Evolutionary conservation across 495 filamentous ascomycete genomes (phyloP).

Genomic region (Podospora australis): DNA sequence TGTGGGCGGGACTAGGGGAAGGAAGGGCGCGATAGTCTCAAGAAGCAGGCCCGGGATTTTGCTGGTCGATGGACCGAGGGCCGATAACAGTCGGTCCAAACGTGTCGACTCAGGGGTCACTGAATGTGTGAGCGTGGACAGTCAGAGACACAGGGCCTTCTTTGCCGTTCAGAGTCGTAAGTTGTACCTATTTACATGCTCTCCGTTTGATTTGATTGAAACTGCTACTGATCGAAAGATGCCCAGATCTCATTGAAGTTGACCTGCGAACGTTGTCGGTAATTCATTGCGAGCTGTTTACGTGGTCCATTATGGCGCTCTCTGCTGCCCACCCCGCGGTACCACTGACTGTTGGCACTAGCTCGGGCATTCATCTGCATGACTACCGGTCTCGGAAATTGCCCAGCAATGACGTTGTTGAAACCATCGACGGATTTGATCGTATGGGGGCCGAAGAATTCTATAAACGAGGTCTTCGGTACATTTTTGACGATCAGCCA

Average conservation of each 20-base stretch:
- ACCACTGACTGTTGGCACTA: conserved; percentile 83
- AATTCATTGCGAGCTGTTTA: conserved; percentile 64
- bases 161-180: conserved; percentile 66
- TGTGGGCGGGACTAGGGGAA: conserved; percentile 49
- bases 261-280: conserved; percentile 74
- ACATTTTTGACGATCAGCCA: conserved; percentile 31
- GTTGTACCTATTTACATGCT: conserved; percentile 17
- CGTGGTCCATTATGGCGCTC: conserved; percentile 76
- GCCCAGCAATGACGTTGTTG: conserved; percentile 16
- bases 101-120: conserved; percentile 61
- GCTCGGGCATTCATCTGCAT: conserved; percentile 73
- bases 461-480: conserved; percentile 19
- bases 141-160: conserved; percentile 59
- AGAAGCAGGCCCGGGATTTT: conserved; percentile 60
- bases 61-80: conserved; percentile 40
- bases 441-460: conserved; percentile 26
- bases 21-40: conserved; percentile 58
- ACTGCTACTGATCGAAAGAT: no score
- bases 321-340: conserved; percentile 66
- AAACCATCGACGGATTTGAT: conserved; percentile 30
- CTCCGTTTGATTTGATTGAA: background rate
- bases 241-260: conserved; percentile 67
- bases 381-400: conserved; percentile 53
- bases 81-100: conserved; percentile 38
- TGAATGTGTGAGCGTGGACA: conserved; percentile 81